phyloP scores from a whole-genome alignment of 208 protist species.

The Tritrichomonas foetus region DNA sequence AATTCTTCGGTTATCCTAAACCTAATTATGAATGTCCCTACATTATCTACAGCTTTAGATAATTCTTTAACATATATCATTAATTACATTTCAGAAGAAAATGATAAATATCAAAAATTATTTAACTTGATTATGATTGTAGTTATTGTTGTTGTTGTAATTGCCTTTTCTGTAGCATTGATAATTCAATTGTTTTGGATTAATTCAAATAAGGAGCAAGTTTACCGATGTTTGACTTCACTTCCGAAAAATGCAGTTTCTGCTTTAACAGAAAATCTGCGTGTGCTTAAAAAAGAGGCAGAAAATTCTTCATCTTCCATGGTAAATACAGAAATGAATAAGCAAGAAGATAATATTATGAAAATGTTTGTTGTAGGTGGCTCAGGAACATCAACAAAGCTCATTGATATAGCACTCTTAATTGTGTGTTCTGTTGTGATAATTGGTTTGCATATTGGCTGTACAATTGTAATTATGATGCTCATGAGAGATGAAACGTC shows the following conservation, averaged over 20 bases:
- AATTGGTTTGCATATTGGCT: background rate
- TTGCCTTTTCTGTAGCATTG: background rate
- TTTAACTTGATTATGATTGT: background rate
- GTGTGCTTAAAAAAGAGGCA: background rate
- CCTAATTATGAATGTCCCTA: background rate
- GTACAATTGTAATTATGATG: background rate
- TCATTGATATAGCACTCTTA: background rate
- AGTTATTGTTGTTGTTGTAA: background rate
- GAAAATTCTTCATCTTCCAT: background rate
- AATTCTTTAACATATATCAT: background rate
- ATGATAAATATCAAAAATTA: background rate
- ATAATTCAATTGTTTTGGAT: background rate
- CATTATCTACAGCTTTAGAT: background rate
- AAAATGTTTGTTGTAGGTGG: background rate
- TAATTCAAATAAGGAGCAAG: background rate
- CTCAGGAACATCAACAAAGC: background rate
- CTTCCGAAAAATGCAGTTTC: background rate
- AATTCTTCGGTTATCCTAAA: no score
- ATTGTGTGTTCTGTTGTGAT: background rate
- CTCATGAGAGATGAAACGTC: background rate
- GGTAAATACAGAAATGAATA: background rate
- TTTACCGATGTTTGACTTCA: background rate
- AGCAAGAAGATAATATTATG: slow-evolving; percentile 8
- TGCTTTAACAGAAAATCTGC: background rate
- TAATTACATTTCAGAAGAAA: background rate